Base-by-base conservation (phyloP, 2,329 filamentous ascomycete species). In the Xylaria polymorpha region DNA sequence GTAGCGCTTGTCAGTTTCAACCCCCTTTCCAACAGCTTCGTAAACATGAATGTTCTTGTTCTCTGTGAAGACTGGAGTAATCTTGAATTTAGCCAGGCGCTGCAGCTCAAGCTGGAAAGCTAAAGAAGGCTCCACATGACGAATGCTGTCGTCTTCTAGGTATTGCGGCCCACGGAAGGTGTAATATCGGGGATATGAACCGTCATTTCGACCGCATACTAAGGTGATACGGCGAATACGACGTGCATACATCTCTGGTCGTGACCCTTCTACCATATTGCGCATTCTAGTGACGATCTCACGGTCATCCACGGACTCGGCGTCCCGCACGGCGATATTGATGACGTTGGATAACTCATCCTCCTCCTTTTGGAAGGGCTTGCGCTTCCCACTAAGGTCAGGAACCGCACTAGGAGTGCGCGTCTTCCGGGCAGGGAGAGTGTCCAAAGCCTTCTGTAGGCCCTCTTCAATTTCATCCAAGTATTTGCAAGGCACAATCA, bases 1-100 rank as follows among this genome's bases (percentile, higher is more conserved):
- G 88, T 98, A 99, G 75, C 96, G 92, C 89, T 98, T 98, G 83
- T 99, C 96, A 66, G 93, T 94, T 80, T 98, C 94, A 46, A 94
- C 92, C 59, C 92, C 92, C 86, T 98, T 99, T 79, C 96, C 96
- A 76, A 97, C 85, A 74, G 93, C 96, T 86, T 98, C 94, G 83
- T 98, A 99, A 69, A 99, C 94, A 85, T 99, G 96, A 73, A 99
- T 98, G 83, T 97, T 98, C 79, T 97, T 92, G 86, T 99, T 99
- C 83, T 98, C 94, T 0, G 96, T 98, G 84, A 99, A 99, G 61
- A 99, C 94, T 1, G 96, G 95, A 85, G 94, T 97, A 83, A 98
- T 97, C 84, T 94, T 91, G 89, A 99, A 99, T 85, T 98, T 98
- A 78, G 92, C 92, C 37, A 99, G 89, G 81, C 96, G 92, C 68